Base-by-base conservation (phyloP, 2,329 filamentous ascomycete genomes). In the Grosmannia serpens region DNA sequence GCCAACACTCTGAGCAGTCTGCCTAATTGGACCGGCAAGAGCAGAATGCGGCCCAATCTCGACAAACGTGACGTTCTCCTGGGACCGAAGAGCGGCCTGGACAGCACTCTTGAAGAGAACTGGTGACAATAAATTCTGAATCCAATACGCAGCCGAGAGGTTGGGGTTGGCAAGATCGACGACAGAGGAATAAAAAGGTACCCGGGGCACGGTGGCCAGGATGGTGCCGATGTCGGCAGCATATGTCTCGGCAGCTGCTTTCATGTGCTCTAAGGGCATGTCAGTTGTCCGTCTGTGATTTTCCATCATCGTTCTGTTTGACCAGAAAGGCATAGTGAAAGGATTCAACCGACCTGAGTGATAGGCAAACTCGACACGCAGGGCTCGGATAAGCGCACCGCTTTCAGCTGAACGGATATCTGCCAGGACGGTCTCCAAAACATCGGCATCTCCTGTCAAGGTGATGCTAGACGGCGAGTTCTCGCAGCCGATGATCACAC, bases 321-420 rank as follows among this genome's bases (percentile, higher is more conserved):
- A n/a, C n/a, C n/a, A n/a, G n/a, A n/a, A n/a, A n/a, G n/a, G n/a
- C n/a, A n/a, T n/a, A n/a, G n/a, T n/a, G n/a, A n/a, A n/a, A n/a
- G n/a, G n/a, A n/a, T n/a, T n/a, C n/a, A n/a, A n/a, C n/a, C n/a
- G n/a, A n/a, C n/a, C n/a, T n/a, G 76, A 79, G 64, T 79, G 77
- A 53, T 78, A 79, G 0, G 75, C 77, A 0, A 69, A 74, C 46
- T 77, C 73, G 0, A 79, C 70, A 1, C 63, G 61, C 6, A 79
- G 64, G n/a, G n/a, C n/a, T n/a, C n/a, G n/a, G n/a, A n/a, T n/a
- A n/a, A n/a, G n/a, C n/a, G n/a, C n/a, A n/a, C n/a, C n/a, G n/a
- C n/a, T n/a, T n/a, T n/a, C n/a, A n/a, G 0, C 67, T 10, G 1
- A 71, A 64, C 0, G 68, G 67, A 50, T 74, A 74, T 15, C 10